Percentiles rank a stretch among this genome's conserved stretches.
Conservation (phyloP, 2,329 filamentous ascomycete species). For the Apiospora saccharicola region DNA sequence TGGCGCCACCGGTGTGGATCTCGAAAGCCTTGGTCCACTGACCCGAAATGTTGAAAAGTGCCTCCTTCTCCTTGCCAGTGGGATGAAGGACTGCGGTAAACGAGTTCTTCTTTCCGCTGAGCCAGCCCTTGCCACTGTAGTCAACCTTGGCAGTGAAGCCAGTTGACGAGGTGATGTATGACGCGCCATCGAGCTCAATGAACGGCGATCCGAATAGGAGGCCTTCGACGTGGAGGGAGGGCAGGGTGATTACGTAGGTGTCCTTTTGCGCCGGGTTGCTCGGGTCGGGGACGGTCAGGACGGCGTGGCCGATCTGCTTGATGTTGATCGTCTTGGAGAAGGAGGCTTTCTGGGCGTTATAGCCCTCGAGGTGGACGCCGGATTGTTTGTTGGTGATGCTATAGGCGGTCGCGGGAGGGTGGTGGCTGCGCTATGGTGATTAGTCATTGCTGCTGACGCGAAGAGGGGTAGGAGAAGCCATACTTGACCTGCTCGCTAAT, state of each 20-base stretch:
- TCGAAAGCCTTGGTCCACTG: conserved; percentile 53
- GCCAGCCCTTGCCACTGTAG: conserved; percentile 55
- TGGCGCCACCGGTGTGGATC: conserved; percentile 40
- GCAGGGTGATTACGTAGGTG: conserved; percentile 57
- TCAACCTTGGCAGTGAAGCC: conserved; percentile 55
- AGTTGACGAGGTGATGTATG: conserved; percentile 53
- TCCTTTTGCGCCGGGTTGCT: conserved; percentile 48
- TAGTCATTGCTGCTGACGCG: conserved; percentile 21
- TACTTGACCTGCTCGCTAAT: conserved; percentile 54
- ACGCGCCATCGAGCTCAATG: conserved; percentile 55
- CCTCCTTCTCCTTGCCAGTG: conserved; percentile 45
- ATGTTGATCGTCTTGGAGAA: conserved; percentile 59
- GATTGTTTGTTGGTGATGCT: conserved; percentile 52
- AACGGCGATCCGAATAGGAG: conserved; percentile 56
- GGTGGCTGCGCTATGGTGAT: conserved; percentile 47
- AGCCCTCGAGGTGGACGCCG: conserved; percentile 57
- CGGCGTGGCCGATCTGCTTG: conserved; percentile 57
- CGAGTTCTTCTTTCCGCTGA: conserved; percentile 54
- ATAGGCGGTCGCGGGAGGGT: conserved; percentile 62
- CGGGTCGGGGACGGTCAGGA: conserved; percentile 55
- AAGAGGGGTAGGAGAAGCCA: neutral
- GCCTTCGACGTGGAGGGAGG: conserved; percentile 56
- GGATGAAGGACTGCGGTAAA: conserved; percentile 54
- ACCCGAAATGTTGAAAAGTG: conserved; percentile 48
- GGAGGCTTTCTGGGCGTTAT: conserved; percentile 59